phyloP scores from a whole-genome alignment of 1,284 basidiomycete genomes.

The Bjerkandera adusta region DNA sequence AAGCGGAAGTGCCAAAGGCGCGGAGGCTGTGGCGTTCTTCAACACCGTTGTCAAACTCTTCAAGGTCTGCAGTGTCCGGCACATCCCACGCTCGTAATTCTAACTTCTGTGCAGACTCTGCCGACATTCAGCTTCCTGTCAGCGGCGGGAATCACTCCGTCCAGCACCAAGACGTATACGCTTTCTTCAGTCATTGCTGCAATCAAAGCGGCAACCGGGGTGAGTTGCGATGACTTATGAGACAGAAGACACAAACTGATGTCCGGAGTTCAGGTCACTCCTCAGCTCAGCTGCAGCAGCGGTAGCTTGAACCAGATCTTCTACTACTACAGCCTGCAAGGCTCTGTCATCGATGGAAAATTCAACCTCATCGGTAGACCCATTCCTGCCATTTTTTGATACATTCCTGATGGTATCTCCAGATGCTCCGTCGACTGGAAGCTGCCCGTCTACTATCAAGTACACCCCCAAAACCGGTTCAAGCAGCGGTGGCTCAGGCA shows the following conservation, averaged over 20 bases:
- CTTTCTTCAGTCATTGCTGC: slow-evolving; percentile 56
- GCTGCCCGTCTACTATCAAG: slow-evolving; percentile 55
- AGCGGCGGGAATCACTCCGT: slow-evolving; percentile 71
- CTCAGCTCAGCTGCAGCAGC: slow-evolving; percentile 54
- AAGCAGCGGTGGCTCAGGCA: slow-evolving; percentile 22
- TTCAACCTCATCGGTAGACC: slow-evolving; percentile 59
- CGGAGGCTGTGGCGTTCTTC: slow-evolving; percentile 76
- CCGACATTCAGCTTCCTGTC: slow-evolving; percentile 74
- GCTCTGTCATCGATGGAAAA: slow-evolving; percentile 62
- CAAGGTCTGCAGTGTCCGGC: slow-evolving; percentile 42
- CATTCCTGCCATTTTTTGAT: not conserved
- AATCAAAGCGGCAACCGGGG: slow-evolving; percentile 50
- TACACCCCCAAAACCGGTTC: slow-evolving; percentile 55
- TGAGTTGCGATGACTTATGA: slow-evolving; percentile 18
- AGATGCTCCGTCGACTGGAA: slow-evolving; percentile 53
- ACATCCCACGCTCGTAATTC: not conserved
- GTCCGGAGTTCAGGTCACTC: no score
- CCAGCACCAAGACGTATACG: slow-evolving; percentile 52
- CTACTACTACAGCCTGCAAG: slow-evolving; percentile 69
- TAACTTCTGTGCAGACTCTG: slow-evolving; percentile 48
- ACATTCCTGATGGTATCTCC: slow-evolving; percentile 1
- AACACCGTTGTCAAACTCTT: slow-evolving; percentile 62
- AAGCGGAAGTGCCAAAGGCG: slow-evolving; percentile 51
- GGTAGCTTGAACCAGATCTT: slow-evolving; percentile 48
- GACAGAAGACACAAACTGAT: not conserved